Evolutionary conservation across 2,329 filamentous ascomycete genomes (phyloP).

Genomic region (Coniochaeta hoffmannii): DNA sequence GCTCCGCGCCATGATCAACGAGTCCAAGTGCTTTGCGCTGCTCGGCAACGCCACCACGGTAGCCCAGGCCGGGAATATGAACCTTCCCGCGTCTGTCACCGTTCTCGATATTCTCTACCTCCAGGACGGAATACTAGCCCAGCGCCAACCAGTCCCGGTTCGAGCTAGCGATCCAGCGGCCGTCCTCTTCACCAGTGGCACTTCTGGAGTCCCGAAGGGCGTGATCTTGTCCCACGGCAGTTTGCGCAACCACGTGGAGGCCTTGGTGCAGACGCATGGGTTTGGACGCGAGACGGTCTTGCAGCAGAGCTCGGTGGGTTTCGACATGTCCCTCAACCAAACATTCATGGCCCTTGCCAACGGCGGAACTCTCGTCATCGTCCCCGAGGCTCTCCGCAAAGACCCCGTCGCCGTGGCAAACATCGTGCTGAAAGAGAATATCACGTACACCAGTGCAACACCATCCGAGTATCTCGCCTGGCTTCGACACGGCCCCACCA

Average conservation of each 20-base stretch:
- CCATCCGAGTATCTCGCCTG: conserved; percentile 26
- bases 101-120: not conserved
- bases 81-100: conserved; percentile 19
- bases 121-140: not conserved
- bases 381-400: conserved; percentile 15
- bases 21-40: conserved; percentile 17
- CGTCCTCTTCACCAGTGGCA: conserved; percentile 26
- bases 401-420: conserved; percentile 23
- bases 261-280: conserved; percentile 7
- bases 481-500: conserved; percentile 9
- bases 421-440: conserved; percentile 18
- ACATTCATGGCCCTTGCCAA: conserved; percentile 20
- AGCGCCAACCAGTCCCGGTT: not conserved
- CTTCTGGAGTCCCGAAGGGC: conserved; percentile 32
- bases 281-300: conserved; percentile 17
- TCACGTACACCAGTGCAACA: conserved; percentile 25
- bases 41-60: conserved; percentile 13
- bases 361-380: conserved; percentile 24
- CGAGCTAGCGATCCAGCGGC: conserved; percentile 11
- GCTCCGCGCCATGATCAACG: conserved; percentile 20
- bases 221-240: conserved; percentile 23
- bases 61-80: conserved; percentile 18
- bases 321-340: conserved; percentile 25
- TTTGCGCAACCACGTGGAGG: conserved; percentile 21
- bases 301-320: conserved; percentile 26